Evolutionary conservation across 2,329 filamentous ascomycete genomes (phyloP), one percentile per base, ranked within the genome.

Genomic region (Podosphaera fusca): DNA sequence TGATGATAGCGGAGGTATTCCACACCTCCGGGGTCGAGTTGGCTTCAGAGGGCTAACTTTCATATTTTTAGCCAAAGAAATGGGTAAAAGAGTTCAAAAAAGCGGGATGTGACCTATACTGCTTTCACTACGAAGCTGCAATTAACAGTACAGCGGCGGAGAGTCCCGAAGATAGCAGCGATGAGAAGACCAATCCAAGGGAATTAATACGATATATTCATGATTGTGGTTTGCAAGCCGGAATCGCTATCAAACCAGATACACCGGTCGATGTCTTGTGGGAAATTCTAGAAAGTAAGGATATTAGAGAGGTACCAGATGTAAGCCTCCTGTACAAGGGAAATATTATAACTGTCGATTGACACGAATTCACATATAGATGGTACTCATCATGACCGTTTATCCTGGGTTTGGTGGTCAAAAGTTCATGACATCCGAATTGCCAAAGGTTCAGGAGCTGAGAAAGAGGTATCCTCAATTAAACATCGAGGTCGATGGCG

Each of bases 51-150:
- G 21, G 0, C 38, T n/a, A 31, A 35, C 46, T 29, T 30, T 30
- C n/a, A 12, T 3, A 12, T 42, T 6, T 42, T 62, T 63, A 92
- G 89, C 92, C 92, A 63, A 94, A 96, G 76, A 89, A 88, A 76
- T 98, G 92, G 92, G 89, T 95, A 65, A 86, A 85, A 67, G 87
- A 94, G 60, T 96, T 98, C 75, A 81, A 92, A 70, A 82, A 85
- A 56, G 92, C 88, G 59, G 92, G 92, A 56, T 95, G 89, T 71
- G 88, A 98, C 70, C 77, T 98, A n/a, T 98, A 98, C 75, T 96
- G 92, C 76, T 98, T 98, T 76, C 92, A 98, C 75, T 96, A 96
- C 72, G 92, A 98, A 73, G 92, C 92, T 33, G 92, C 92, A 61
- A 78, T 92, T 54, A 71, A 74, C 63, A 94, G 87, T 55, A 86